These are phyloP conservation scores for Starmerella apicola DNA, from an alignment of 805 yeast species.

Conservation along the genomic window DNA sequence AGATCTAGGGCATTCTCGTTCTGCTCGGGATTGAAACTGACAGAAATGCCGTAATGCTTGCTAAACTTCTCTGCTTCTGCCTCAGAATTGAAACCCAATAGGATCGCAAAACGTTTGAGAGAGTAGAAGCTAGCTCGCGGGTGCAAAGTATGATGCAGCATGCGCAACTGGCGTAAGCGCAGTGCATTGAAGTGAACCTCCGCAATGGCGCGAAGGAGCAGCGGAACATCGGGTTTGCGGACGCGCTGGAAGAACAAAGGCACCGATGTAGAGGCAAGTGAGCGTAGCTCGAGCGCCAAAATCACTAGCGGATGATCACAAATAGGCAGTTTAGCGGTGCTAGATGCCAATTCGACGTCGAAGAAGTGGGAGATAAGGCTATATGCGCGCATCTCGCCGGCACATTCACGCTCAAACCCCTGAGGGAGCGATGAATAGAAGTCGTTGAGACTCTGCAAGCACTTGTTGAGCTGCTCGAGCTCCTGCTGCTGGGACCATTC, in stretches of 20 bases:
- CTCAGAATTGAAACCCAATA: slow-evolving; percentile 57
- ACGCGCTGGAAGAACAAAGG: slow-evolving; percentile 48
- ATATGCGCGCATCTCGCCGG: slow-evolving; percentile 88
- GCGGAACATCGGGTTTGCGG: slow-evolving; percentile 42
- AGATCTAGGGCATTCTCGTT: slow-evolving; percentile 17
- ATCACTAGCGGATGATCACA: slow-evolving; percentile 47
- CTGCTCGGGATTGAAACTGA: slow-evolving; percentile 1
- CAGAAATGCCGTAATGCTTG: slow-evolving; percentile 43
- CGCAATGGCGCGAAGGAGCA: slow-evolving; percentile 56
- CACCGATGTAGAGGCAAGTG: slow-evolving; percentile 39
- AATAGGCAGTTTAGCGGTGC: slow-evolving; percentile 47
- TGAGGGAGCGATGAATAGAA: slow-evolving; percentile 60
- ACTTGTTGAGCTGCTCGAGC: slow-evolving; percentile 83
- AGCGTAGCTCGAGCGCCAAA: slow-evolving; percentile 58
- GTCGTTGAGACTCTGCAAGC: slow-evolving; percentile 76
- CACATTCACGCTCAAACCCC: slow-evolving; percentile 62
- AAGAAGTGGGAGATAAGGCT: slow-evolving; percentile 64
- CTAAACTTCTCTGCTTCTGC: slow-evolving; percentile 47
- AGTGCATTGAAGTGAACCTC: slow-evolving; percentile 59
- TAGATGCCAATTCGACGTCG: slow-evolving; percentile 76
- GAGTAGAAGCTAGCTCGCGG: slow-evolving; percentile 48
- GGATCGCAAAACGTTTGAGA: slow-evolving; percentile 33
- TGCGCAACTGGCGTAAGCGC: slow-evolving; percentile 60
- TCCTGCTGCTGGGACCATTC: slow-evolving; percentile 93
- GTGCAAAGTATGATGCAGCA: slow-evolving; percentile 56